These are phyloP conservation scores for Candida saitoana DNA, from an alignment of 805 yeast genomes.

Conservation along the genomic window DNA sequence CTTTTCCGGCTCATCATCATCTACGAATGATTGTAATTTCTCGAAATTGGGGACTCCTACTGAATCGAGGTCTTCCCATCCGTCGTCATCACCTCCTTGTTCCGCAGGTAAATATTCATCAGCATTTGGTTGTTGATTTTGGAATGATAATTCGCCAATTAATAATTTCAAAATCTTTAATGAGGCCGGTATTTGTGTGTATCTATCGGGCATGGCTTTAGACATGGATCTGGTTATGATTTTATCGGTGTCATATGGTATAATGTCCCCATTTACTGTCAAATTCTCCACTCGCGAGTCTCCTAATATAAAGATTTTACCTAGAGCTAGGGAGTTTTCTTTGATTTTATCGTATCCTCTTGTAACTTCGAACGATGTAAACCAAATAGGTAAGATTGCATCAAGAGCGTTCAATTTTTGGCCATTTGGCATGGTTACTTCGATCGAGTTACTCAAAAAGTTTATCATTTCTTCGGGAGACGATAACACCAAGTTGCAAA, in stretches of 20 bases:
- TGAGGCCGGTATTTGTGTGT: slow-evolving; percentile 62
- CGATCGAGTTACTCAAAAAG: slow-evolving; percentile 43
- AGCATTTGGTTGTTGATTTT: slow-evolving; percentile 48
- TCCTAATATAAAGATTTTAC: slow-evolving; percentile 56
- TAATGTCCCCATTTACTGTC: slow-evolving; percentile 71
- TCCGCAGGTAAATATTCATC: slow-evolving; percentile 29
- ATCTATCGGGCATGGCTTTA: slow-evolving; percentile 56
- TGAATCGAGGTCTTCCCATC: slow-evolving; percentile 77
- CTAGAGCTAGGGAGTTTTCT: slow-evolving; percentile 66
- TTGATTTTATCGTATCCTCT: slow-evolving; percentile 73
- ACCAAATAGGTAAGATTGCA: slow-evolving; percentile 73
- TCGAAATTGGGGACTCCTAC: slow-evolving; percentile 60
- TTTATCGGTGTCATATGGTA: slow-evolving; percentile 56
- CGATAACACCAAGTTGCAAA: slow-evolving; percentile 62
- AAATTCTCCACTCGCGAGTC: slow-evolving; percentile 50
- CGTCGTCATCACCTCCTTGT: slow-evolving; percentile 31
- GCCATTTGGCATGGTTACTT: not conserved
- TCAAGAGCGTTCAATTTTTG: slow-evolving; percentile 41
- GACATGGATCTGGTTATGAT: slow-evolving; percentile 87
- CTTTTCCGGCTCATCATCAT: slow-evolving; percentile 36
- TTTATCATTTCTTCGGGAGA: slow-evolving; percentile 63
- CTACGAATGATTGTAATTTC: slow-evolving; percentile 56
- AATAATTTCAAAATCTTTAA: slow-evolving; percentile 71
- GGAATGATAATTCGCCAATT: slow-evolving; percentile 64
- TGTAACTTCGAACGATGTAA: slow-evolving; percentile 72